Evolutionary conservation across 257 asterid species (phyloP).

Genomic region (Plantago ovata): DNA sequence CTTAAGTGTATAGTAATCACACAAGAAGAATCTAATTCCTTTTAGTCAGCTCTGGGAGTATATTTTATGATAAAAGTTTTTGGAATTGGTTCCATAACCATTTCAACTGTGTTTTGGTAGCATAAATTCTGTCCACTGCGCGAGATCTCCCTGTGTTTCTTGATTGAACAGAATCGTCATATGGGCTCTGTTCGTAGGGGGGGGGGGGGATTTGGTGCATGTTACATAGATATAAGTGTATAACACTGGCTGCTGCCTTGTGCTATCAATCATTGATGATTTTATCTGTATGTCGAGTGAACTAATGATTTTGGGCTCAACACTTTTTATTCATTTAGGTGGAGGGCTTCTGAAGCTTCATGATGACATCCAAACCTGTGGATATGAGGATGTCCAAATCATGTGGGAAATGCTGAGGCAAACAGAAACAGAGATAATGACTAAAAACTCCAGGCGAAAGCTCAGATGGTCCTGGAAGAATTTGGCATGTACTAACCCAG

Average conservation of each 20-base stretch:
- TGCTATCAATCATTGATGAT: neutral
- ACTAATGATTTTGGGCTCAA: neutral
- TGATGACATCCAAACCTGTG: conserved; percentile 89
- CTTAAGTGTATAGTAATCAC: conserved; percentile 9
- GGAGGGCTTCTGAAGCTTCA: conserved; percentile 78
- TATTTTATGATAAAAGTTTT: neutral
- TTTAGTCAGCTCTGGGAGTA: conserved; percentile 3
- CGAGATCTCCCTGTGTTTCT: too few species aligned
- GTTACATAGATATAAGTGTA: too few species aligned
- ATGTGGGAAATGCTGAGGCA: conserved; percentile 95
- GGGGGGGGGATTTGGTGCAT: too few species aligned
- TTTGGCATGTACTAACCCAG: conserved; percentile 39
- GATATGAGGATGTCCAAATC: conserved; percentile 85
- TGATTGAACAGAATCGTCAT: too few species aligned
- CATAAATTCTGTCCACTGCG: neutral
- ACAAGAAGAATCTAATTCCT: conserved; percentile 30
- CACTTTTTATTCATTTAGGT: conserved; percentile 35
- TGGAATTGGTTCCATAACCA: neutral
- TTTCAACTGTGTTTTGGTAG: neutral
- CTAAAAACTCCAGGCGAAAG: conserved; percentile 47
- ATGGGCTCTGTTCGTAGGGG: too few species aligned
- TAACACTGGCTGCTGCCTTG: neutral
- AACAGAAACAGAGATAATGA: conserved; percentile 43
- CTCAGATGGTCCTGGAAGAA: conserved; percentile 53
- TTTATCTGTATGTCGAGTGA: neutral